A percentile compares a stretch with the other conserved stretches of the same genome.
These are phyloP conservation scores for Pugionium cornutum DNA, from an alignment of 345 rosid species.

Conservation along the genomic window DNA sequence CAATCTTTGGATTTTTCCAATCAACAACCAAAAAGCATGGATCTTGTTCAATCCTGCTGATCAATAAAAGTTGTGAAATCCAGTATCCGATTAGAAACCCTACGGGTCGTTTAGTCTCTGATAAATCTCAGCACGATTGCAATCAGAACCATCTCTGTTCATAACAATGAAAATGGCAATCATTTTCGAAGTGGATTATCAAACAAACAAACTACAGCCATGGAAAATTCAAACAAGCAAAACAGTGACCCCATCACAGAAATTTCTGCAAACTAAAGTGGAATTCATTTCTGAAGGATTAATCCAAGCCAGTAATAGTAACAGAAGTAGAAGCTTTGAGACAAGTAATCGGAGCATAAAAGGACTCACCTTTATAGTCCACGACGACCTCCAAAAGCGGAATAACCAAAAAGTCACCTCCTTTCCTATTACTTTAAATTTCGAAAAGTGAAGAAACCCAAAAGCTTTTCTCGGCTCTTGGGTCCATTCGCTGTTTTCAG, in stretches of 20 bases:
- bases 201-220: slow-evolving; percentile 5
- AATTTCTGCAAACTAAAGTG: background rate
- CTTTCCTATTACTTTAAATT: background rate
- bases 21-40: background rate
- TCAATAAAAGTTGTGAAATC: background rate
- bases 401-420: background rate
- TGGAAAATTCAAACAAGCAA: background rate
- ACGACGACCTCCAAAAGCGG: slow-evolving; percentile 3
- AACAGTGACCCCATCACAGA: background rate
- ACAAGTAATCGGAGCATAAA: background rate
- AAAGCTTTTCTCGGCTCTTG: background rate
- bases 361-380: slow-evolving; percentile 26
- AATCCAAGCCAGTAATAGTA: background rate
- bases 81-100: background rate
- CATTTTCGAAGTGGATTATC: background rate
- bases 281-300: background rate
- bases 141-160: slow-evolving; percentile 4
- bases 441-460: background rate
- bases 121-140: background rate
- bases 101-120: background rate
- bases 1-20: background rate
- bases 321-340: background rate
- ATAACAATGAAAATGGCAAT: slow-evolving; percentile 3
- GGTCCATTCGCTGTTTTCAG: slow-evolving; percentile 5
- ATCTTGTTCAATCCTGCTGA: background rate